Conservation (phyloP, 139 green algal genomes). For the Coelastrella sp. region DNA sequence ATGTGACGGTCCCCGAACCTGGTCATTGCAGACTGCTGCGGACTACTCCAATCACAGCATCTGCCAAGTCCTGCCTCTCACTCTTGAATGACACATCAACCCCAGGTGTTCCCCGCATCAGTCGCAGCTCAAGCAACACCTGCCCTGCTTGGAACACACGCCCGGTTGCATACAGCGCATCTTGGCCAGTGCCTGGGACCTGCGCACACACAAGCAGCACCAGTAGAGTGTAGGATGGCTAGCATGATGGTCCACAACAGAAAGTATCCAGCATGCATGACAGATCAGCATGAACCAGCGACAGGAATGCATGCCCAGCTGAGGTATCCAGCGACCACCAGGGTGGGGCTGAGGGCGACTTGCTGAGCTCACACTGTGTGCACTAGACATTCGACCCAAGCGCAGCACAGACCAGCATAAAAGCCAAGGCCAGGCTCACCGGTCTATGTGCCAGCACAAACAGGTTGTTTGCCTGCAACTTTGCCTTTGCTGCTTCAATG, state of each 20-base stretch:
- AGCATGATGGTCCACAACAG: too few relatives aligned
- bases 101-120: conserved; percentile 54
- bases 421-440: conserved; percentile 52
- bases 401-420: too few relatives aligned
- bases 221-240: too few relatives aligned
- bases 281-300: too few relatives aligned
- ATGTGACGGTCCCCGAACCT: too few relatives aligned
- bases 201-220: conserved; percentile 7
- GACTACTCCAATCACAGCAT: conserved; percentile 62
- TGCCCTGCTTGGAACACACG: conserved; percentile 49
- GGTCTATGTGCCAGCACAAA: conserved; percentile 80
- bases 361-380: too few relatives aligned
- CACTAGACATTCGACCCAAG: too few relatives aligned
- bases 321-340: too few relatives aligned
- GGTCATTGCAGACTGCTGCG: background rate
- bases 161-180: conserved; percentile 77
- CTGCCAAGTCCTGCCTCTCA: conserved; percentile 60
- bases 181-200: conserved; percentile 69
- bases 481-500: conserved; percentile 67
- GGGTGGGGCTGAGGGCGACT: too few relatives aligned
- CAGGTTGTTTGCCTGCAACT: conserved; percentile 69
- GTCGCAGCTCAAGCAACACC: conserved; percentile 70
- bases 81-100: conserved; percentile 70
- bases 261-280: too few relatives aligned
- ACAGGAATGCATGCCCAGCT: too few relatives aligned